These are phyloP conservation scores for Pythium grandisporangium DNA, from an alignment of 352 stramenopile genomes.

Conservation along the genomic window DNA sequence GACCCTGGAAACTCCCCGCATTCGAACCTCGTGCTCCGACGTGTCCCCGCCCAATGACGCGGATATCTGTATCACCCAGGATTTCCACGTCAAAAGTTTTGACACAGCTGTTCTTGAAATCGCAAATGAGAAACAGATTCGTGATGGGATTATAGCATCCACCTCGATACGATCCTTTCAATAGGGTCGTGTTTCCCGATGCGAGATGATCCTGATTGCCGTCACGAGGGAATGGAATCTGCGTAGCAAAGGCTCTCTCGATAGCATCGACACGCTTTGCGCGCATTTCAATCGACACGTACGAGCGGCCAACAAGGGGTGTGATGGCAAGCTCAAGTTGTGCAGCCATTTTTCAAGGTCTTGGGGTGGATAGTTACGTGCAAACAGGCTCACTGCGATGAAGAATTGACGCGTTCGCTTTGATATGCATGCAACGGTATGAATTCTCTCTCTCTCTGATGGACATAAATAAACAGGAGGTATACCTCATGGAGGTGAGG, in stretches of 20 bases:
- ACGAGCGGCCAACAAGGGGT: slow-evolving; percentile 25
- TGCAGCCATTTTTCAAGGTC: slow-evolving; percentile 1
- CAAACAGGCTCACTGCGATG: no score
- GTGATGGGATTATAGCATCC: slow-evolving; percentile 49
- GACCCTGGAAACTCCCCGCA: slow-evolving; percentile 35
- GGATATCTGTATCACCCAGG: slow-evolving; percentile 7
- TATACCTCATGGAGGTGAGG: not conserved
- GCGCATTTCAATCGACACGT: slow-evolving; percentile 8
- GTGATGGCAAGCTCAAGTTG: slow-evolving; percentile 17
- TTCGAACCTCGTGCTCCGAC: slow-evolving; percentile 28
- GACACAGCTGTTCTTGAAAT: slow-evolving; percentile 26
- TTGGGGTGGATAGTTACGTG: no score
- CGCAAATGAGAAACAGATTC: slow-evolving; percentile 33
- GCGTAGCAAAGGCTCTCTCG: slow-evolving; percentile 9
- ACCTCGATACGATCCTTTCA: slow-evolving; percentile 17
- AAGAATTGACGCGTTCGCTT: no score
- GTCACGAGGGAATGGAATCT: no score
- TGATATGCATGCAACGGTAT: no score
- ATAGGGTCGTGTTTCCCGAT: no score
- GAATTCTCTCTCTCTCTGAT: no score
- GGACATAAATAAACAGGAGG: not conserved
- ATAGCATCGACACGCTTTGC: slow-evolving; percentile 1
- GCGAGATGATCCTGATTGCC: no score
- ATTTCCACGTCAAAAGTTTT: slow-evolving; percentile 16
- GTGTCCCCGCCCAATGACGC: slow-evolving; percentile 4